Evolutionary conservation across 495 filamentous ascomycete genomes (phyloP).

Genomic region (Aspergillus indologenus): DNA sequence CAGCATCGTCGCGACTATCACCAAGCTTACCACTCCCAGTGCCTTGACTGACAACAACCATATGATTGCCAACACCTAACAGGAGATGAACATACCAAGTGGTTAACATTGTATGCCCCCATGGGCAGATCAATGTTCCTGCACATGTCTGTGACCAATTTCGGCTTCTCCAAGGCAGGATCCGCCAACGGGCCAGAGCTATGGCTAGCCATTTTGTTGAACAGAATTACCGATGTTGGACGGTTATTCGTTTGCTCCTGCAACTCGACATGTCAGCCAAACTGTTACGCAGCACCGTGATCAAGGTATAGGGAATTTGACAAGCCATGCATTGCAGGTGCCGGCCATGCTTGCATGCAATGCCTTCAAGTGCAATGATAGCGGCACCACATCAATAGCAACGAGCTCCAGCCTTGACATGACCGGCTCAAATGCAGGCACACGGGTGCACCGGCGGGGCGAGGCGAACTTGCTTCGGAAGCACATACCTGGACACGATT

Average conservation of each 20-base stretch:
- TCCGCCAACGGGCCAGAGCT: conserved; percentile 12
- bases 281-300: neutral
- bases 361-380: no score
- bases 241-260: neutral
- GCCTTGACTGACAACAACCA: neutral
- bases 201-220: neutral
- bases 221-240: neutral
- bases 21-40: neutral
- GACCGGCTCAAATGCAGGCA: neutral
- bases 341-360: neutral
- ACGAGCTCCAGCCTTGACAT: neutral
- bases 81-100: conserved; percentile 24
- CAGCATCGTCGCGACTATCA: neutral
- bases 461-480: neutral
- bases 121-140: conserved; percentile 29
- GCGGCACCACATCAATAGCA: no score
- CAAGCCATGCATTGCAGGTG: neutral
- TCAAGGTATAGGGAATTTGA: neutral
- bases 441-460: neutral
- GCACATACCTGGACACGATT: neutral
- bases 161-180: conserved; percentile 23
- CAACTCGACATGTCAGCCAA: neutral
- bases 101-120: conserved; percentile 23
- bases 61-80: neutral
- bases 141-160: conserved; percentile 23